phyloP scores from a whole-genome alignment of 305 asterid species.

The Solanum hybrid region DNA sequence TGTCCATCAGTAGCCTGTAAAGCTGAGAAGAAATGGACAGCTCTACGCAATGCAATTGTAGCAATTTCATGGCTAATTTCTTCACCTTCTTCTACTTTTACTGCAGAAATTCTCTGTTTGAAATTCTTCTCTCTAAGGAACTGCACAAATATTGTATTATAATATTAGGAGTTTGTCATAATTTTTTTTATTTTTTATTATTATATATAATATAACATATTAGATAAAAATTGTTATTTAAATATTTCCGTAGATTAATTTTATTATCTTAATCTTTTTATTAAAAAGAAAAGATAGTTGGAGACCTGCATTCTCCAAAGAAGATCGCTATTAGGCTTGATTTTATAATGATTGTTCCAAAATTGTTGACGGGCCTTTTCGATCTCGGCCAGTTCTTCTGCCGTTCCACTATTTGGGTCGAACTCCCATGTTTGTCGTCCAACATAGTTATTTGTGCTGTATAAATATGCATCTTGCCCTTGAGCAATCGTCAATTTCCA shows the following conservation, averaged over 20 bases:
- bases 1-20: slow-evolving; percentile 88
- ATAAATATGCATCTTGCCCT: slow-evolving; percentile 46
- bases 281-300: not conserved
- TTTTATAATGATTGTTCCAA: slow-evolving; percentile 37
- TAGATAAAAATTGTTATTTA: too few species aligned
- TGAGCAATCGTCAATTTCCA: slow-evolving; percentile 50
- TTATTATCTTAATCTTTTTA: too few species aligned
- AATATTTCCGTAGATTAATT: too few species aligned
- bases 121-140: slow-evolving; percentile 64
- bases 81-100: slow-evolving; percentile 63
- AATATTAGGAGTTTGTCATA: too few species aligned
- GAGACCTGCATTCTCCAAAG: slow-evolving; percentile 38
- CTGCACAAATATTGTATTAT: too few species aligned
- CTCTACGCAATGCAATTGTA: slow-evolving; percentile 51
- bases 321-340: slow-evolving; percentile 51
- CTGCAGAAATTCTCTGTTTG: slow-evolving; percentile 56
- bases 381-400: slow-evolving; percentile 33
- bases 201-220: too few species aligned
- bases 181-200: too few species aligned
- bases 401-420: slow-evolving; percentile 35
- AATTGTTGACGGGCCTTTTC: slow-evolving; percentile 40
- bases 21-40: slow-evolving; percentile 67
- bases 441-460: slow-evolving; percentile 53
- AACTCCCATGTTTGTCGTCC: slow-evolving; percentile 61
- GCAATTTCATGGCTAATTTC: slow-evolving; percentile 55